These are phyloP conservation scores for Fusarium mexicanum DNA, from an alignment of 2,329 filamentous ascomycete genomes.

Conservation along the genomic window DNA sequence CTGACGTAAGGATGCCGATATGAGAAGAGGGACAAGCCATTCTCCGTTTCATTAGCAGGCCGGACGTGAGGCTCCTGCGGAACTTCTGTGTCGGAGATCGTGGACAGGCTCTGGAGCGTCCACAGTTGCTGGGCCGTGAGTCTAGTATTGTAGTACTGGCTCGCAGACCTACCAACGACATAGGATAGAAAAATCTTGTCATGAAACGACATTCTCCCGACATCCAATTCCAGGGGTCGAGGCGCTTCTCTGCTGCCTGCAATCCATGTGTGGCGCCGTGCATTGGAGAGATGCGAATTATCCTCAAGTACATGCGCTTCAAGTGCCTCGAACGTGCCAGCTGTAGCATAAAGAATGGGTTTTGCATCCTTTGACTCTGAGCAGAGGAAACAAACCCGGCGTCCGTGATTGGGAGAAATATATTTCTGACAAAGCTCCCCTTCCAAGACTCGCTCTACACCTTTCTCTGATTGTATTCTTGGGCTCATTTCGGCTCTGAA, in stretches of 20 bases:
- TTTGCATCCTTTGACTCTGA: neutral
- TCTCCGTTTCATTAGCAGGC: fast-evolving
- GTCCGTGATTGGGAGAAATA: neutral
- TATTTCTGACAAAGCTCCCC: neutral
- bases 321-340: fast-evolving
- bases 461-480: fast-evolving
- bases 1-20: too few species aligned
- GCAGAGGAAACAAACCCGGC: neutral
- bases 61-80: too few species aligned
- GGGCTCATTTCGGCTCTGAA: too few species aligned
- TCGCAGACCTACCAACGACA: neutral
- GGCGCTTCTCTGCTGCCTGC: neutral
- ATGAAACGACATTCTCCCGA: fast-evolving
- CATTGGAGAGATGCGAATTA: fast-evolving
- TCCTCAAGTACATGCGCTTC: fast-evolving
- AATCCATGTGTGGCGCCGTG: fast-evolving
- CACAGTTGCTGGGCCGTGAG: neutral
- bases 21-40: too few species aligned
- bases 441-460: fast-evolving
- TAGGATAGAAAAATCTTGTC: neutral
- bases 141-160: neutral
- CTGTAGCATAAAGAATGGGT: neutral
- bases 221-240: fast-evolving
- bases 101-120: neutral
- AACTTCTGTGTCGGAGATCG: neutral